Conservation (phyloP, 176 grass and related monocot species). For the Oryza longistaminata region DNA sequence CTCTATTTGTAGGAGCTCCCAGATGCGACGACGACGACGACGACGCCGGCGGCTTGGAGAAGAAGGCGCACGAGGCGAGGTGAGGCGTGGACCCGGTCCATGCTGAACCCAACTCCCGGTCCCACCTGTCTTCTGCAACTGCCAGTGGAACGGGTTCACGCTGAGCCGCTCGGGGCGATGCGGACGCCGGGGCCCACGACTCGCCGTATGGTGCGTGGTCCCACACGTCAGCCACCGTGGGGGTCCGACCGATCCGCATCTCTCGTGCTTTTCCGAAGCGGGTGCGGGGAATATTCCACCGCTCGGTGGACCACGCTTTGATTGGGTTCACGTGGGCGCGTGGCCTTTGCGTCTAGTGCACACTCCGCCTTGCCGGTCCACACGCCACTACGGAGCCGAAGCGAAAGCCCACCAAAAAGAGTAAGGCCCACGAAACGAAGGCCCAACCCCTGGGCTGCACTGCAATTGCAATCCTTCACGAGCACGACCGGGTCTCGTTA, state of each 20-base stretch:
- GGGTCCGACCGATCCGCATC: neutral
- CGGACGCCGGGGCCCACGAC: neutral
- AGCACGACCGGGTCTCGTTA: neutral
- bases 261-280: neutral
- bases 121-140: neutral
- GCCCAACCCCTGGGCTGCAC: too few species aligned
- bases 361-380: neutral
- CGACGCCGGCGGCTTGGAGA: neutral
- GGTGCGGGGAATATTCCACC: neutral
- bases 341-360: neutral
- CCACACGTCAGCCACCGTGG: neutral
- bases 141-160: neutral
- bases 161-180: neutral
- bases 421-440: neutral
- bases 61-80: slow-evolving; percentile 4
- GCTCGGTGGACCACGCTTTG: neutral
- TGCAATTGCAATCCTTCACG: neutral
- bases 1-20: slow-evolving; percentile 32
- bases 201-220: neutral
- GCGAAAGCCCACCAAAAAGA: neutral
- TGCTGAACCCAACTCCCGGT: rapidly evolving
- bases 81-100: slow-evolving; percentile 32
- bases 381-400: too few species aligned
- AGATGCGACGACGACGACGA: neutral
- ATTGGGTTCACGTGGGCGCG: neutral